Evolutionary conservation across 1,284 basidiomycete genomes (phyloP).

Genomic region (Coniophora puteana): DNA sequence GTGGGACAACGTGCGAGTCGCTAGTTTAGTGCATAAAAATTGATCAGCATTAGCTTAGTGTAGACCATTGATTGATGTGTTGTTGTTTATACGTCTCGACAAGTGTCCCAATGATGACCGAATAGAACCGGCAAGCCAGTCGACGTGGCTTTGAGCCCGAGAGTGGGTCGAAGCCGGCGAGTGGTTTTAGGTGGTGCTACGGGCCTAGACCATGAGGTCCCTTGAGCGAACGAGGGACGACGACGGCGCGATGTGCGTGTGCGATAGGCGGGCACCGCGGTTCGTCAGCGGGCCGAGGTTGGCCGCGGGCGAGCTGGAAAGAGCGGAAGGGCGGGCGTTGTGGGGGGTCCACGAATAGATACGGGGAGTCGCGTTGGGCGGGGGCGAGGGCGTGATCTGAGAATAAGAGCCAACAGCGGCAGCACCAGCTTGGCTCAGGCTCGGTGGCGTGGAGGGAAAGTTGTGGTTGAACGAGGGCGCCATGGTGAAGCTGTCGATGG

Average conservation of each 20-base stretch:
- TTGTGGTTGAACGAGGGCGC: slow-evolving; percentile 1
- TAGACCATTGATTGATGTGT: no score
- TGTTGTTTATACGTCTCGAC: no score
- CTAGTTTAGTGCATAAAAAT: no score
- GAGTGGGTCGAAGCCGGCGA: not conserved
- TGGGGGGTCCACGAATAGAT: slow-evolving; percentile 36
- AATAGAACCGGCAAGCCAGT: no score
- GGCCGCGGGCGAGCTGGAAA: slow-evolving; percentile 23
- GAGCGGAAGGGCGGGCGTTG: slow-evolving; percentile 23
- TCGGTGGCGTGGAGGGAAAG: slow-evolving; percentile 24
- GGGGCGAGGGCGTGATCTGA: slow-evolving; percentile 42
- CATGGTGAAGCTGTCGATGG: slow-evolving; percentile 17
- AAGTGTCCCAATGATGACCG: no score
- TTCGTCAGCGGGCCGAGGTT: slow-evolving; percentile 42
- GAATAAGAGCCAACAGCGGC: no score
- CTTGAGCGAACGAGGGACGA: slow-evolving; percentile 25
- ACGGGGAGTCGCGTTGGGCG: slow-evolving; percentile 43
- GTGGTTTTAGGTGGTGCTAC: not conserved
- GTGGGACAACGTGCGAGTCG: no score
- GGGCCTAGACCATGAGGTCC: slow-evolving; percentile 23
- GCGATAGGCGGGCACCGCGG: slow-evolving; percentile 44
- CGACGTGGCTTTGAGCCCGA: no score
- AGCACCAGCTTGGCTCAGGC: slow-evolving; percentile 22
- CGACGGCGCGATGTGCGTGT: slow-evolving; percentile 40
- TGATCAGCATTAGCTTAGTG: no score